Base-by-base conservation (phyloP, 371 early-diverging fungal genomes). In the Dichotomocladium elegans region DNA sequence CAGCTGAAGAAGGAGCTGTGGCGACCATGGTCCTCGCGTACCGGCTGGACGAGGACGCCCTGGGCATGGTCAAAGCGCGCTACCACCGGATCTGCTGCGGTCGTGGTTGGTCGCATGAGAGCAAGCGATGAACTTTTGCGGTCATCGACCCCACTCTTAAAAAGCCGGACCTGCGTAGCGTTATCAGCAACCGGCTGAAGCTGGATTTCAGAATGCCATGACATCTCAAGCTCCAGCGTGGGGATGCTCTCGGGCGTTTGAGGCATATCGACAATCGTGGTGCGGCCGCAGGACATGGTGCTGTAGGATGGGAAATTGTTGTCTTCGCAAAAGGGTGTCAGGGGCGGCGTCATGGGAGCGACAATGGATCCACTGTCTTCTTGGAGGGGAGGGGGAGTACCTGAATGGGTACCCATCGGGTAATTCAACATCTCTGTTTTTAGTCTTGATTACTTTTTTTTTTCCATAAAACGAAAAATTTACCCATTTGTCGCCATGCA, bases 221-320 rank as follows among this genome's bases (percentile, higher is more conserved):
- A 55, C 3, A 57, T 11, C 46, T 47, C 57, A n/a, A 61, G 25
- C 27, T 61, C 53, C 49, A 68, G 63, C 3, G 61, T 56, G 15
- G 63, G 58, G 10, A 65, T 64, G 15, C 61, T 72, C 26, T 65
- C 63, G 6, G 68, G 68, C 0, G 68, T 68, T 0, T 59, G 48
- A 9, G 72, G 72, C 14, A 63, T 27, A 19, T 66, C 63, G 1
- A 55, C 12, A 1, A 61, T 53, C 12, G 57, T 50, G 5, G 51
- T 33, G 14, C 34, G 24, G 24, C 58, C 64, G 15, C 57, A 56
- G 12, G 63, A 63, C 41, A 69, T 61, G 21, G 60, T 69, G 7
- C 21, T 15, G 64, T 63, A 5, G 64, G 49, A 14, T 28, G 52
- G 21, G 27, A 30, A 52, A 29, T 27, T 21, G 9, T 43, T 26